Base-by-base conservation (phyloP, 768 basidiomycete species). In the Mycena vulgaris region DNA sequence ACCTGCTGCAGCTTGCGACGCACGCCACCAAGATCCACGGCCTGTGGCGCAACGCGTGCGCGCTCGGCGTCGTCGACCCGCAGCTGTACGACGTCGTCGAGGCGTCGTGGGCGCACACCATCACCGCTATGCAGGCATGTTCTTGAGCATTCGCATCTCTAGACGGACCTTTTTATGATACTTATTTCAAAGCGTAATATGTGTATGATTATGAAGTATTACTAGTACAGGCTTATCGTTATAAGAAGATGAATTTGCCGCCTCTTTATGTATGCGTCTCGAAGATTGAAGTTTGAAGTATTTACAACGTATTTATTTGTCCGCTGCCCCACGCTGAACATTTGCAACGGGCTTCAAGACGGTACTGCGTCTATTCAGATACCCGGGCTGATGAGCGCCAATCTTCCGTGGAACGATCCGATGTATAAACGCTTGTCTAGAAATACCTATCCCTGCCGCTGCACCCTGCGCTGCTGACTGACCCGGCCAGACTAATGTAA, bases 21-120 rank as follows among this genome's bases (percentile, higher is more conserved):
- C 72, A 69, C 49, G 63, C 63, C 27, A 52, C 35, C 35, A 68
- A 72, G 23, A 61, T 77, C 40, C 66, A 86, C 66, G 87, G 87
- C 17, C 73, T 89, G 11, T 89, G 89, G 89, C 81, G 83, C 45
- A 88, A 89, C 72, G 84, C 77, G 5, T 84, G 83, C 68, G 82
- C 82, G 14, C 78, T 89, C 31, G 89, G 89, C 40, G 84, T 89
- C 69, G 82, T 81, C 71, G 89, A 89, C 70, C 71, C 74, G 49
- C 77, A 77, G 37, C 80, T 89, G 19, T 89, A 87, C 83, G 81
- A 80, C 35, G 80, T 83, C 23, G 78, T 89, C 45, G 87, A 89
- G 63, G 76, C 85, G 37, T 84, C 86, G 11, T 89, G 88, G 87
- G 86, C 83, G 58, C 75, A 81, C 23, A 79, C 88, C 35, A 70